Evolutionary conservation across 139 green algal genomes (phyloP).

Genomic region (Trebouxia sp.): DNA sequence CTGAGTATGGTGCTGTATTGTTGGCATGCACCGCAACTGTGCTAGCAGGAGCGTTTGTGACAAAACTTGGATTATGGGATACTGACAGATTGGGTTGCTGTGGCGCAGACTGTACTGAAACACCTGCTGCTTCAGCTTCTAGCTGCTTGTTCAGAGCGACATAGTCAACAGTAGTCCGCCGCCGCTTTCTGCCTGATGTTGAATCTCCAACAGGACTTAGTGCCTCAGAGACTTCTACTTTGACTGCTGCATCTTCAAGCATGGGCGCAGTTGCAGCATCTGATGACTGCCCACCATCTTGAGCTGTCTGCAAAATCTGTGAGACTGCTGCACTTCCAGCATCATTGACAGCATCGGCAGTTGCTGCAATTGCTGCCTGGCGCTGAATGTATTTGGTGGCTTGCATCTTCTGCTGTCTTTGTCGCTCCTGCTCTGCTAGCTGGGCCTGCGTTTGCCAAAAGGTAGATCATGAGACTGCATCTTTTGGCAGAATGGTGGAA

Average conservation of each 20-base stretch:
- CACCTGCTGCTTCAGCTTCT: constrained; percentile 48
- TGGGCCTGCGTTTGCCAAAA: constrained; percentile 32
- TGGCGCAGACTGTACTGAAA: background rate
- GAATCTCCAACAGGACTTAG: background rate
- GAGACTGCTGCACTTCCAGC: constrained; percentile 11
- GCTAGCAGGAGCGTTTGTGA: background rate
- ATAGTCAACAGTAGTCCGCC: constrained; percentile 69
- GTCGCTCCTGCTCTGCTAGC: constrained; percentile 53
- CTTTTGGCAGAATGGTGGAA: too few relatives aligned
- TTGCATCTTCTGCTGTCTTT: constrained; percentile 34
- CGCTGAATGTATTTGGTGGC: background rate
- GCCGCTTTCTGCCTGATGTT: constrained; percentile 43
- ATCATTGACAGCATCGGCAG: background rate
- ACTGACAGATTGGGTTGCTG: background rate
- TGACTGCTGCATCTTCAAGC: constrained; percentile 9
- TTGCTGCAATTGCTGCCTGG: background rate
- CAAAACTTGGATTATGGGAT: background rate
- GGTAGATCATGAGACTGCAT: too few relatives aligned
- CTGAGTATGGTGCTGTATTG: background rate
- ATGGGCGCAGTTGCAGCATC: too few relatives aligned
- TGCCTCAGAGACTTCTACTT: background rate
- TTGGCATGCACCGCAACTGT: background rate
- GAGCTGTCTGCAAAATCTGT: background rate
- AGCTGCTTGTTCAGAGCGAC: constrained; percentile 72
- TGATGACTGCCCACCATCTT: too few relatives aligned